Evolutionary conservation across 1,139 yeast species (phyloP).

Genomic region (Taiozyma sp.): DNA sequence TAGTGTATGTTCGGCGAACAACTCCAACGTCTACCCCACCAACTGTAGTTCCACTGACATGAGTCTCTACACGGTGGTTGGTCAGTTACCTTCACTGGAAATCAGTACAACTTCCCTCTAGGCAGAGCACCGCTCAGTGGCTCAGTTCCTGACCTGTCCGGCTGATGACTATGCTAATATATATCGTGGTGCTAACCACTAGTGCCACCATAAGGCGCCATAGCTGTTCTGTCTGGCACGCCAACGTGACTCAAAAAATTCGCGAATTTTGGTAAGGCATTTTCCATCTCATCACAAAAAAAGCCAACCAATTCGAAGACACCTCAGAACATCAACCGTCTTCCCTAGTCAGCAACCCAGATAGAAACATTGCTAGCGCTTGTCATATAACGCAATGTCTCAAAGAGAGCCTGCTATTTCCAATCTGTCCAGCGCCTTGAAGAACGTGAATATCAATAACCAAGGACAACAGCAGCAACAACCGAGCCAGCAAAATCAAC

Average conservation of each 20-base stretch:
- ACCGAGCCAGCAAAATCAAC: conserved; percentile 17
- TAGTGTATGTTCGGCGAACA: neutral
- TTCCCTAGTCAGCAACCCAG: neutral
- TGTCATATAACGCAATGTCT: conserved; percentile 2
- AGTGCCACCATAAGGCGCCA: too few species aligned
- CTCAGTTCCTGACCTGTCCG: neutral
- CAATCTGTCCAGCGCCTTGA: conserved; percentile 26
- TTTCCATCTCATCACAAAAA: neutral
- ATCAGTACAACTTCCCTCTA: neutral
- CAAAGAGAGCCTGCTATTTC: conserved; percentile 19
- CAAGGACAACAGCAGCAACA: conserved; percentile 14
- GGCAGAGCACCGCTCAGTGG: neutral
- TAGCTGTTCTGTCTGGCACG: neutral
- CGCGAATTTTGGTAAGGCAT: neutral
- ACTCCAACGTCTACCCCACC: neutral
- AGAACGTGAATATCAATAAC: conserved; percentile 14
- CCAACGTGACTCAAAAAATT: neutral
- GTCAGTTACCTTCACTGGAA: too few species aligned
- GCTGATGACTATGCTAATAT: neutral
- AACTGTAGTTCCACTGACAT: neutral
- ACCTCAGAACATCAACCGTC: neutral
- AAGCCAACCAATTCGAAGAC: neutral
- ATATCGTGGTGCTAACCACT: neutral
- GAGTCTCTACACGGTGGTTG: too few species aligned
- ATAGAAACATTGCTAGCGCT: neutral